Evolutionary conservation across 2,329 filamentous ascomycete genomes (phyloP).

Genomic region (Monosporascus sp.): DNA sequence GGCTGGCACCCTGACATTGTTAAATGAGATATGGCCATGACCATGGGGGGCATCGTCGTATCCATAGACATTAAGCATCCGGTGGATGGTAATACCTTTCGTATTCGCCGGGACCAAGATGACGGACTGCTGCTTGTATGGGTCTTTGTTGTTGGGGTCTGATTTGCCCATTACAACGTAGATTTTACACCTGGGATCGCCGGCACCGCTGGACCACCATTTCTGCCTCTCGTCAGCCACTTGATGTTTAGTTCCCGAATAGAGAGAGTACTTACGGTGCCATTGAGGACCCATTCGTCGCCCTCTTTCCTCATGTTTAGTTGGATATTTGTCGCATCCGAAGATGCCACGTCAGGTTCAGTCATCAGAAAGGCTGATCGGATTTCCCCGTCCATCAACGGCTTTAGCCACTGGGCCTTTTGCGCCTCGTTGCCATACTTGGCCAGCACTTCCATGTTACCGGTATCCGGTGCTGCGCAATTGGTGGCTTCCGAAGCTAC

Average conservation of each 20-base stretch:
- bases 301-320: constrained; percentile 78
- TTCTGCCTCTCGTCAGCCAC: constrained; percentile 52
- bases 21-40: constrained; percentile 87
- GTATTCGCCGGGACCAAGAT: constrained; percentile 78
- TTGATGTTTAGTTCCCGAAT: neutral
- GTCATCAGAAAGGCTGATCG: constrained; percentile 92
- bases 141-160: constrained; percentile 67
- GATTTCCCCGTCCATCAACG: constrained; percentile 78
- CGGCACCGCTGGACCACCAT: constrained; percentile 98
- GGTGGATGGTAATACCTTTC: constrained; percentile 84
- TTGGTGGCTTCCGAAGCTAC: constrained; percentile 84
- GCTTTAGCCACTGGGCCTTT: constrained; percentile 78
- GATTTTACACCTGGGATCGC: constrained; percentile 85
- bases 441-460: constrained; percentile 92
- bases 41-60: constrained; percentile 98
- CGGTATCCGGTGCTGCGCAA: constrained; percentile 86
- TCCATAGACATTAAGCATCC: constrained; percentile 91
- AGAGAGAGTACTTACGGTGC: constrained; percentile 52
- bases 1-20: constrained; percentile 82
- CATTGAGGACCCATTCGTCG: constrained; percentile 86
- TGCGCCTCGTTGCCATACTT: constrained; percentile 85
- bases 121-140: constrained; percentile 90
- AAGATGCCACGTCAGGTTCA: constrained; percentile 81
- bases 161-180: constrained; percentile 98
- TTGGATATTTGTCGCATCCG: constrained; percentile 89